Evolutionary conservation across 1,139 yeast species (phyloP), one percentile per base, ranked within the genome.

Genomic region (Scheffersomyces quercinus): DNA sequence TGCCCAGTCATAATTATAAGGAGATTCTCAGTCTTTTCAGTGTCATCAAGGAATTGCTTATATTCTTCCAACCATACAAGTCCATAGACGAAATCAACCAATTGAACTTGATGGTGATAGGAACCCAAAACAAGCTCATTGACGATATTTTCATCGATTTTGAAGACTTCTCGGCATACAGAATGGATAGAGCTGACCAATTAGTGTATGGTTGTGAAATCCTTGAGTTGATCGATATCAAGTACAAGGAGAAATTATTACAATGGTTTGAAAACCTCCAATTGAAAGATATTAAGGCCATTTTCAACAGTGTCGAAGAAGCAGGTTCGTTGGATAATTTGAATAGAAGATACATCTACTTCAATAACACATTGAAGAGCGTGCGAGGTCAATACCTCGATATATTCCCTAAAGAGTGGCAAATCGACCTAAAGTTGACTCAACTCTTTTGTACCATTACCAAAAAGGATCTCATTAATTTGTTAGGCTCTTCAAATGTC

Each of bases 271-370:
- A 88, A 48, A 81, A 80, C 49, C 72, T 75, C 35, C 84, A 86
- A 50, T 72, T 93, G 44, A 78, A 79, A 52, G 98, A 91, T 56
- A 82, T 93, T 45, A 77, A 79, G 35, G 70, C 80, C 20, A 88
- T 93, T 11, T 93, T 93, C 65, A 79, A 81, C 44, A 75, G 82
- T 28, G 74, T 81, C 14, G 97, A 90, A 54, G 99, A 91, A 64
- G 98, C 99, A 0, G 97, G 97, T 0, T 85, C 96, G 1, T 68
- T 93, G 48, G 99, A 93, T 48, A 93, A 93, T 62, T 68, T 93
- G 38, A 77, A 82, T 14, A 72, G 98, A 52, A 73, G 99, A 40
- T 93, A 82, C 60, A 78, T 91, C 29, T 93, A 87, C 62, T 85
- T 89, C 64, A 84, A 85, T 53, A 82, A 87, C 52, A 77, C 88